phyloP scores from a whole-genome alignment of 495 filamentous ascomycete species.

The Lasiosphaeria ovina region DNA sequence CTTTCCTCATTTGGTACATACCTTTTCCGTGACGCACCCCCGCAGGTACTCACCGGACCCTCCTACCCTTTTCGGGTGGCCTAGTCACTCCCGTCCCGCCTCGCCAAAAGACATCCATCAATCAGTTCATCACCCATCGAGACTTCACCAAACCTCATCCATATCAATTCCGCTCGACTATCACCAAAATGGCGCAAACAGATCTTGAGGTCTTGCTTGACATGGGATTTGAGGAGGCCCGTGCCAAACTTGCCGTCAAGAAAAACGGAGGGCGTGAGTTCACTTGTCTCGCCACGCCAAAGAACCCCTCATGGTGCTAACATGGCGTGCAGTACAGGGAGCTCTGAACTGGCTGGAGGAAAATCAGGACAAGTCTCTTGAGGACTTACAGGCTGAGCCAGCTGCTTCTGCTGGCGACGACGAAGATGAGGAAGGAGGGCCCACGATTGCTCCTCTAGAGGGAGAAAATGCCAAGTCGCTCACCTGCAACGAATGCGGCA shows the following conservation, averaged over 20 bases:
- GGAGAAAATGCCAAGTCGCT: conserved; percentile 56
- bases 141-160: background rate
- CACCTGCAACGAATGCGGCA: conserved; percentile 87
- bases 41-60: too few species aligned
- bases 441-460: conserved; percentile 53
- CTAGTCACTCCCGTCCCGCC: too few species aligned
- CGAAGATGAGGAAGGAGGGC: conserved; percentile 53
- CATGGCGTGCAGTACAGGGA: conserved; percentile 62
- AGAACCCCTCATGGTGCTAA: conserved; percentile 9
- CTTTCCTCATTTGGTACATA: background rate
- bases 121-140: too few species aligned
- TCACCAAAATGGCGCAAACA: conserved; percentile 58
- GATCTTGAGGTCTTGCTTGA: conserved; percentile 81
- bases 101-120: too few species aligned
- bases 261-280: conserved; percentile 71
- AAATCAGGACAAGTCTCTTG: conserved; percentile 77
- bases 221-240: conserved; percentile 89
- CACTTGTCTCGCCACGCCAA: background rate
- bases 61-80: too few species aligned
- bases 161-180: background rate
- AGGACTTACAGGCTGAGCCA: conserved; percentile 57
- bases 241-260: conserved; percentile 77
- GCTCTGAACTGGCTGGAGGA: conserved; percentile 92
- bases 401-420: conserved; percentile 39
- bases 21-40: background rate